These are phyloP conservation scores for Margaritispora aquatica DNA, from an alignment of 495 filamentous ascomycete species.

Conservation along the genomic window DNA sequence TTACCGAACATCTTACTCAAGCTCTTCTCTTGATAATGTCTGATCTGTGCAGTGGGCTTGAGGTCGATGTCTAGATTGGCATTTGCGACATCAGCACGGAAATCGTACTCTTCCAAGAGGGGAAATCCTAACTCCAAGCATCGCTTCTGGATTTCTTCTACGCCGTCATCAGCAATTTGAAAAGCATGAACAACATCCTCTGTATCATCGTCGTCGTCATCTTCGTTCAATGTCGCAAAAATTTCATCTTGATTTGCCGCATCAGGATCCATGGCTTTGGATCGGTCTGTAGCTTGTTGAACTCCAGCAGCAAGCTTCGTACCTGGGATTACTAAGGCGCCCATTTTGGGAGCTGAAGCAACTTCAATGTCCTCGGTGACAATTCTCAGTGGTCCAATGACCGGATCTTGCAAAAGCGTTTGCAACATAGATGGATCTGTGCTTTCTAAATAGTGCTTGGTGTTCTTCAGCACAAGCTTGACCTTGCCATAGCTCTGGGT, in stretches of 20 bases:
- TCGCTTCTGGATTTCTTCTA: constrained; percentile 82
- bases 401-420: constrained; percentile 66
- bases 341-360: constrained; percentile 79
- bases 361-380: constrained; percentile 68
- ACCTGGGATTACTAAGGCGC: constrained; percentile 86
- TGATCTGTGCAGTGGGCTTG: constrained; percentile 75
- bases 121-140: constrained; percentile 83
- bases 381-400: constrained; percentile 57
- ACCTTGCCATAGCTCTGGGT: constrained; percentile 93
- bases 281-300: constrained; percentile 47
- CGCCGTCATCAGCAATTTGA: constrained; percentile 69
- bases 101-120: constrained; percentile 95
- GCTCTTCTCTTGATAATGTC: constrained; percentile 93
- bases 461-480: constrained; percentile 90
- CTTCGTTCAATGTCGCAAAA: constrained; percentile 56
- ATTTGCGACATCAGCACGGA: constrained; percentile 87
- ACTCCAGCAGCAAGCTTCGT: constrained; percentile 89
- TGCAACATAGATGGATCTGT: constrained; percentile 80
- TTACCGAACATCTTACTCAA: constrained; percentile 99
- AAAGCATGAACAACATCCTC: constrained; percentile 90
- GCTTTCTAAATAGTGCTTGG: constrained; percentile 89
- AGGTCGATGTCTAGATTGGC: constrained; percentile 89
- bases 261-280: constrained; percentile 29
- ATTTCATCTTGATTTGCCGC: constrained; percentile 38
- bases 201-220: constrained; percentile 88